Conservation (phyloP, 176 grass and related monocot genomes). For the Carex myosuroides region DNA sequence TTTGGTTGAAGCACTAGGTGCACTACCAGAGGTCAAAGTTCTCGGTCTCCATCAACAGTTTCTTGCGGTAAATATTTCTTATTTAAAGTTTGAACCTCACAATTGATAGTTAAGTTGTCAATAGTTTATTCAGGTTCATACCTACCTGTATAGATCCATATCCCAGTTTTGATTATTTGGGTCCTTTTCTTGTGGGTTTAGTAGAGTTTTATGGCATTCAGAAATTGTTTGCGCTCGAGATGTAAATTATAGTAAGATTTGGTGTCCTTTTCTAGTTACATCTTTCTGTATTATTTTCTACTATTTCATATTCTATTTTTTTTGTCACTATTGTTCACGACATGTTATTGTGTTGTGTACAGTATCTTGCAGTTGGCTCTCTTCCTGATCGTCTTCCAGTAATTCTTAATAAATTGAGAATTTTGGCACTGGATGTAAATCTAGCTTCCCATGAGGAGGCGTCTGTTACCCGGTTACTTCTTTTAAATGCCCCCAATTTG, state of each 20-base stretch:
- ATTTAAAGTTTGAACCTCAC: background rate
- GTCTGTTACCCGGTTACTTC: background rate
- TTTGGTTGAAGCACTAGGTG: constrained; percentile 8
- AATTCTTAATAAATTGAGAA: constrained; percentile 14
- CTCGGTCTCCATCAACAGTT: background rate
- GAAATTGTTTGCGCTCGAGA: background rate
- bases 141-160: background rate
- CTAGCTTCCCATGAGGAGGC: constrained; percentile 10
- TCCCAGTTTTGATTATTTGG: background rate
- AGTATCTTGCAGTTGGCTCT: constrained; percentile 15
- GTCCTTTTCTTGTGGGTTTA: background rate
- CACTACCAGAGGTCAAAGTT: background rate
- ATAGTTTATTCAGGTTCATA: background rate
- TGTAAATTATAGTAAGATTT: background rate
- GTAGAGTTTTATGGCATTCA: background rate
- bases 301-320: background rate
- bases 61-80: background rate
- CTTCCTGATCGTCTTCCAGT: background rate
- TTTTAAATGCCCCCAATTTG: constrained; percentile 3
- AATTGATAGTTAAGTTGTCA: background rate
- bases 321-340: background rate
- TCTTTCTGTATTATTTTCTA: background rate
- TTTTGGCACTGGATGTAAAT: constrained; percentile 10
- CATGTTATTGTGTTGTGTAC: background rate
- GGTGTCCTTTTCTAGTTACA: background rate